These are phyloP conservation scores for Ustilago xerochloae DNA, from an alignment of 1,284 basidiomycete genomes.

Conservation along the genomic window DNA sequence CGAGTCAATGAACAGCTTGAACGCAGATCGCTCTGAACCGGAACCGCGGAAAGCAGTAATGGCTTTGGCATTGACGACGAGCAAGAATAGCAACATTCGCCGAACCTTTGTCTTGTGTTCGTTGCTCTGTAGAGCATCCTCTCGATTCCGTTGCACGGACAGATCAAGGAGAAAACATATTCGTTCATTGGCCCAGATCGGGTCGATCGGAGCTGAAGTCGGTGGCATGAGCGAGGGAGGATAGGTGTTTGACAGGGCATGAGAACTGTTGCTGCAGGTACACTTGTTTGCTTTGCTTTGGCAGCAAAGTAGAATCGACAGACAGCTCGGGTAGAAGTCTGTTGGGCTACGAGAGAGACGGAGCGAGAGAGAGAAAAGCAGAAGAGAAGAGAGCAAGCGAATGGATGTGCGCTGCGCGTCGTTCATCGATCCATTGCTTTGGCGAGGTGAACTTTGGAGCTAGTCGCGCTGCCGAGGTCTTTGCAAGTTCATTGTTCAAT, in stretches of 20 bases:
- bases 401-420: slow-evolving; percentile 19
- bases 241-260: background rate
- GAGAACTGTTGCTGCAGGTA: background rate
- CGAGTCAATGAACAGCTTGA: slow-evolving; percentile 1
- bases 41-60: background rate
- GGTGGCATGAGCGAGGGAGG: background rate
- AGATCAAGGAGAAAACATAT: too few species aligned
- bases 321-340: slow-evolving; percentile 3
- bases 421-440: slow-evolving; percentile 4
- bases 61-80: background rate
- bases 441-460: background rate
- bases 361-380: too few species aligned
- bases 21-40: background rate
- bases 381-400: background rate
- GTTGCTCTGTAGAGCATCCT: too few species aligned
- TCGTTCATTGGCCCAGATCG: too few species aligned
- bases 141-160: too few species aligned
- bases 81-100: background rate
- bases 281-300: background rate
- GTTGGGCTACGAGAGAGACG: too few species aligned
- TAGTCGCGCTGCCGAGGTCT: slow-evolving; percentile 1
- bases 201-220: background rate
- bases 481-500: background rate
- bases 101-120: background rate
- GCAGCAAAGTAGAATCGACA: background rate